Evolutionary conservation across 1,139 yeast species (phyloP).

Genomic region (Hyphopichia fennica): DNA sequence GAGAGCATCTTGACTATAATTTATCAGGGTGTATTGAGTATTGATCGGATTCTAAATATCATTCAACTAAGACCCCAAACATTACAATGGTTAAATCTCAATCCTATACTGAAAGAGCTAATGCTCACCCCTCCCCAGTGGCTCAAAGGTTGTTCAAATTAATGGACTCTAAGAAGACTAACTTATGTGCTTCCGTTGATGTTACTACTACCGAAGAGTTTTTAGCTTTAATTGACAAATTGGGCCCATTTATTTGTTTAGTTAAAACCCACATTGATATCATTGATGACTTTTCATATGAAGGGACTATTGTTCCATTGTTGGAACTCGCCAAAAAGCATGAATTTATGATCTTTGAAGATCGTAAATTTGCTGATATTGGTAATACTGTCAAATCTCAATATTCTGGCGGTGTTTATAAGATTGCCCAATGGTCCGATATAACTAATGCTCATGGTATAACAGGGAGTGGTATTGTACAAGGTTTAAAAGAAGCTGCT

Average conservation of each 20-base stretch:
- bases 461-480: conserved; percentile 91
- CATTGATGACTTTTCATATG: conserved; percentile 82
- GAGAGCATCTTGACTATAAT: too few relatives aligned
- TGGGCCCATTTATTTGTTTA: conserved; percentile 90
- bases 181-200: conserved; percentile 95
- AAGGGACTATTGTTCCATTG: conserved; percentile 74
- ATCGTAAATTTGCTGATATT: conserved; percentile 96
- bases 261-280: conserved; percentile 96
- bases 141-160: conserved; percentile 72
- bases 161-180: conserved; percentile 80
- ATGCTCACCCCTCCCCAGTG: conserved; percentile 69
- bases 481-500: conserved; percentile 85
- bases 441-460: conserved; percentile 98
- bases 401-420: conserved; percentile 85
- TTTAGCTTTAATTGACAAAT: conserved; percentile 64
- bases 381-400: conserved; percentile 98
- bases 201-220: conserved; percentile 78
- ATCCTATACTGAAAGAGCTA: conserved; percentile 70
- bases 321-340: conserved; percentile 70
- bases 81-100: conserved; percentile 20
- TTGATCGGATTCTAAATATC: too few relatives aligned
- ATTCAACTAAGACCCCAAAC: neutral
- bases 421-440: conserved; percentile 92
- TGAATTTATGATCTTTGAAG: conserved; percentile 87
- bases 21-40: too few relatives aligned